Evolutionary conservation across 768 basidiomycete genomes (phyloP).

Genomic region (Wakefieldia striispora): DNA sequence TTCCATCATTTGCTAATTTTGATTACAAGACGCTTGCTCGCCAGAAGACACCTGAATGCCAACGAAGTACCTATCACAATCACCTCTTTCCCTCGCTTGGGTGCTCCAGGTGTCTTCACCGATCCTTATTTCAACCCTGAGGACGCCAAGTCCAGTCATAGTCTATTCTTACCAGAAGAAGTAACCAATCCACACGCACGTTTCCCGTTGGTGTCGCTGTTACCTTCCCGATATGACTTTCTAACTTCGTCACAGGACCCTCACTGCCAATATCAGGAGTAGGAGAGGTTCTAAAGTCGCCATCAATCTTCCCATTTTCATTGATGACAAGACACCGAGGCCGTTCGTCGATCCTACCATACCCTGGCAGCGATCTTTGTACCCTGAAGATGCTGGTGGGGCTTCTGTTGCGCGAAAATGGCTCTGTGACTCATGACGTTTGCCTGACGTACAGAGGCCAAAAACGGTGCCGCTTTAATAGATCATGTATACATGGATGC

Average conservation of each 20-base stretch:
- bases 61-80: constrained; percentile 91
- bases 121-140: constrained; percentile 81
- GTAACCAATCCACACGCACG: constrained; percentile 97
- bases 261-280: constrained; percentile 94
- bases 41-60: constrained; percentile 74
- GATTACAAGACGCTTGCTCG: constrained; percentile 68
- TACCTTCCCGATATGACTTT: not conserved
- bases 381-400: constrained; percentile 81
- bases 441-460: constrained; percentile 59
- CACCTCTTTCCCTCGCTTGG: constrained; percentile 93
- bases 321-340: constrained; percentile 81
- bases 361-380: constrained; percentile 80
- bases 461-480: constrained; percentile 79
- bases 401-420: constrained; percentile 5
- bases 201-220: constrained; percentile 77
- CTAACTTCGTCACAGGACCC: constrained; percentile 56
- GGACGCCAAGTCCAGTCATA: constrained; percentile 83
- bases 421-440: constrained; percentile 8
- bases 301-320: constrained; percentile 91
- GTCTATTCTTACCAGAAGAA: constrained; percentile 91
- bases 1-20: constrained; percentile 6
- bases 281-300: constrained; percentile 91
- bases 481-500: constrained; percentile 98
- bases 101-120: constrained; percentile 85
- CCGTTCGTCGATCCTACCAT: constrained; percentile 94